Evolutionary conservation across 805 yeast species (phyloP).

Genomic region (Dipodascus albidus): DNA sequence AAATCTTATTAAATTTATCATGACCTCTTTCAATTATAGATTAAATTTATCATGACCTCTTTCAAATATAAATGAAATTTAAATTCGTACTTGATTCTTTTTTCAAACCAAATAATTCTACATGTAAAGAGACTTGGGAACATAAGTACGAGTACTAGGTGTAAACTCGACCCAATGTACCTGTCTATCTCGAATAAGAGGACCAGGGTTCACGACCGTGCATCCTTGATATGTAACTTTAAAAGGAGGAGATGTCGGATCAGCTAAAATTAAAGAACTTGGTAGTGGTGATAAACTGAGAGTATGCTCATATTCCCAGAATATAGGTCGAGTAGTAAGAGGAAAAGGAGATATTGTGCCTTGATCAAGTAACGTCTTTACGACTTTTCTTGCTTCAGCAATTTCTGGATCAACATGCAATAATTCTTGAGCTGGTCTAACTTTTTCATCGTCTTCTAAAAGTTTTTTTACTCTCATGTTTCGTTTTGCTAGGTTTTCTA

Average conservation of each 20-base stretch:
- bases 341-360: slow-evolving; percentile 79
- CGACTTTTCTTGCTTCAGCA: slow-evolving; percentile 36
- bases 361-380: slow-evolving; percentile 77
- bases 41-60: no score
- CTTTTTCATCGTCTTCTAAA: slow-evolving; percentile 5
- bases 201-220: slow-evolving; percentile 62
- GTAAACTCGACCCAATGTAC: slow-evolving; percentile 64
- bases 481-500: slow-evolving; percentile 14
- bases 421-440: slow-evolving; percentile 9
- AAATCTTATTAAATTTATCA: background rate
- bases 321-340: slow-evolving; percentile 44
- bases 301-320: slow-evolving; percentile 59
- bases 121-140: slow-evolving; percentile 14
- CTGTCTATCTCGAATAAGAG: slow-evolving; percentile 33
- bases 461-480: slow-evolving; percentile 9
- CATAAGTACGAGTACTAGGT: slow-evolving; percentile 44
- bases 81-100: background rate
- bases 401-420: slow-evolving; percentile 14
- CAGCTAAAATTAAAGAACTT: slow-evolving; percentile 41
- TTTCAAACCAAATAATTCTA: no score
- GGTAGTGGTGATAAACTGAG: slow-evolving; percentile 75
- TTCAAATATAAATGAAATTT: background rate
- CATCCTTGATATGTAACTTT: slow-evolving; percentile 77
- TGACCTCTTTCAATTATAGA: no score
- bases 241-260: slow-evolving; percentile 58